phyloP scores from a whole-genome alignment of 352 stramenopile species.

The Phytophthora melonis region DNA sequence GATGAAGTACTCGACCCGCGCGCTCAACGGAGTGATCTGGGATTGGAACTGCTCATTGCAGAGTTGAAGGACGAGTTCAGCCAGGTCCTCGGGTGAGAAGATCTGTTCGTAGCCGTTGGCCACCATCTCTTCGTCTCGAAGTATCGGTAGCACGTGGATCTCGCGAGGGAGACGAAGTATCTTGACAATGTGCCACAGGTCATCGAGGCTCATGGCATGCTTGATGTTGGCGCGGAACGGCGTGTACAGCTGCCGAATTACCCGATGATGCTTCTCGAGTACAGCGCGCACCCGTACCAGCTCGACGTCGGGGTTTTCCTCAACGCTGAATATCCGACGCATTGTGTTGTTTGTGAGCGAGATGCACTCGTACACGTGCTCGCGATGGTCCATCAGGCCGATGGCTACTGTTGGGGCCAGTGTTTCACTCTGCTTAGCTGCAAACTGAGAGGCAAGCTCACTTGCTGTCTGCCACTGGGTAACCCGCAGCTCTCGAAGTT shows the following conservation, averaged over 20 bases:
- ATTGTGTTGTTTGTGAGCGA: slow-evolving; percentile 66
- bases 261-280: slow-evolving; percentile 64
- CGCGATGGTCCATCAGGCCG: slow-evolving; percentile 43
- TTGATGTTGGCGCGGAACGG: slow-evolving; percentile 46
- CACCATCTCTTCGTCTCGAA: slow-evolving; percentile 64
- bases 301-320: slow-evolving; percentile 60
- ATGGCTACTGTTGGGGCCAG: neutral
- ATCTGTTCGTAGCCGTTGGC: slow-evolving; percentile 58
- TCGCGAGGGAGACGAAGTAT: slow-evolving; percentile 62
- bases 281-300: slow-evolving; percentile 47
- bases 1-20: slow-evolving; percentile 70
- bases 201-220: slow-evolving; percentile 67
- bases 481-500: slow-evolving; percentile 45
- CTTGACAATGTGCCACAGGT: slow-evolving; percentile 79
- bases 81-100: slow-evolving; percentile 70
- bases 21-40: slow-evolving; percentile 56
- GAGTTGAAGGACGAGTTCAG: slow-evolving; percentile 70
- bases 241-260: slow-evolving; percentile 68
- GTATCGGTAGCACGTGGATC: slow-evolving; percentile 62
- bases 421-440: neutral
- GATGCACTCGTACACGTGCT: slow-evolving; percentile 70
- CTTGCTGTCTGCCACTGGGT: slow-evolving; percentile 65
- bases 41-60: slow-evolving; percentile 85
- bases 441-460: slow-evolving; percentile 59
- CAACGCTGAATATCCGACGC: slow-evolving; percentile 64